These are phyloP conservation scores for Incumbomyces delicatus DNA, from an alignment of 2,329 filamentous ascomycete species.

Conservation along the genomic window DNA sequence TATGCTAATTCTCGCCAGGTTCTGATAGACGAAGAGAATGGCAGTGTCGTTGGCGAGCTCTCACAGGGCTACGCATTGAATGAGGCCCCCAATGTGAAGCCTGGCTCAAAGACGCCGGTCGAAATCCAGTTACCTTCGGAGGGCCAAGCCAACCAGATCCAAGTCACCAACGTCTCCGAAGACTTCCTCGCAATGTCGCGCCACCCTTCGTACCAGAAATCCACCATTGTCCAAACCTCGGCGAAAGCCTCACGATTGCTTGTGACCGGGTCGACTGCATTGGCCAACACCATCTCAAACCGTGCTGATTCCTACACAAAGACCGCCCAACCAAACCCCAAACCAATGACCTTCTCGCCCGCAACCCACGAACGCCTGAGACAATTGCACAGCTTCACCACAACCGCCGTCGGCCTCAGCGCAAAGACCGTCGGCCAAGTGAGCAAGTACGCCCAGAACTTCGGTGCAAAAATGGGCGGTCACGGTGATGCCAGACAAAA, in stretches of 20 bases:
- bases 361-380: slow-evolving; percentile 76
- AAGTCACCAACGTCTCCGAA: slow-evolving; percentile 39
- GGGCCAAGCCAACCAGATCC: slow-evolving; percentile 38
- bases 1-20: slow-evolving; percentile 59
- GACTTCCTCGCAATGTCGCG: slow-evolving; percentile 64
- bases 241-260: slow-evolving; percentile 82
- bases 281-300: slow-evolving; percentile 66
- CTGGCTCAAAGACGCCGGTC: slow-evolving; percentile 78
- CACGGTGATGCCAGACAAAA: slow-evolving; percentile 45
- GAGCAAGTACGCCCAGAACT: slow-evolving; percentile 74
- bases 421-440: slow-evolving; percentile 81
- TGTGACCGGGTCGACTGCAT: slow-evolving; percentile 71
- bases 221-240: slow-evolving; percentile 75
- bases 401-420: slow-evolving; percentile 66
- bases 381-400: slow-evolving; percentile 80
- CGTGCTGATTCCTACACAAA: slow-evolving; percentile 73
- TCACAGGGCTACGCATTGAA: slow-evolving; percentile 71
- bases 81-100: slow-evolving; percentile 64
- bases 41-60: slow-evolving; percentile 86
- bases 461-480: slow-evolving; percentile 67
- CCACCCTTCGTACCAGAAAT: slow-evolving; percentile 87
- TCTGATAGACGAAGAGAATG: slow-evolving; percentile 89
- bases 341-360: slow-evolving; percentile 80
- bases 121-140: slow-evolving; percentile 39
- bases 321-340: slow-evolving; percentile 64